A percentile compares a stretch with the other conserved stretches of the same genome.
Conservation (phyloP, 31 red algal species). For the Bonnemaisonia californica region DNA sequence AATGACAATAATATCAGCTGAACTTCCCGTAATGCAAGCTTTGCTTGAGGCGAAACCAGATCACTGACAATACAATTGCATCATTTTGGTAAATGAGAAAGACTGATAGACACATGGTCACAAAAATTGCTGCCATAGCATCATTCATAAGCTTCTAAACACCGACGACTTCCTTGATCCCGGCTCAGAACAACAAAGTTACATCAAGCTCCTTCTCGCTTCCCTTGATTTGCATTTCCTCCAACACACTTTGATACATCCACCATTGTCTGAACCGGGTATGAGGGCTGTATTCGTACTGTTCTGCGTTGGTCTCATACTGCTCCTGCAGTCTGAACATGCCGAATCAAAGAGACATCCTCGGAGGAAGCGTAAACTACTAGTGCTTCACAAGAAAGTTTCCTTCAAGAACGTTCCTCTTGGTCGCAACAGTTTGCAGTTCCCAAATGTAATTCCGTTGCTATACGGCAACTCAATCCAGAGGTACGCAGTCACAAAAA, state of each 20-base stretch:
- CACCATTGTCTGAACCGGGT: not conserved
- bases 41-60: no score
- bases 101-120: no score
- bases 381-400: constrained; percentile 22
- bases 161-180: no score
- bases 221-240: not conserved
- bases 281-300: not conserved
- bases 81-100: no score
- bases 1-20: no score
- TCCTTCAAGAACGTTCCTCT: constrained; percentile 15
- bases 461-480: constrained; percentile 34
- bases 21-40: no score
- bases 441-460: constrained; percentile 34
- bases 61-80: no score
- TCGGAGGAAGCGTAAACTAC: not conserved
- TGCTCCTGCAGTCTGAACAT: not conserved
- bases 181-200: no score
- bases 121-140: not conserved
- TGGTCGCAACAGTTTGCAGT: constrained; percentile 8
- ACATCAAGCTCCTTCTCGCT: not conserved
- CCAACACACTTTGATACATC: no score
- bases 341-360: not conserved
- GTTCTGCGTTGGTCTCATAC: not conserved
- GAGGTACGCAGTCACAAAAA: not conserved
- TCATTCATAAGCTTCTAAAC: no score